Evolutionary conservation across 495 filamentous ascomycete genomes (phyloP).

Genomic region (Aspergillus heteromorphus): DNA sequence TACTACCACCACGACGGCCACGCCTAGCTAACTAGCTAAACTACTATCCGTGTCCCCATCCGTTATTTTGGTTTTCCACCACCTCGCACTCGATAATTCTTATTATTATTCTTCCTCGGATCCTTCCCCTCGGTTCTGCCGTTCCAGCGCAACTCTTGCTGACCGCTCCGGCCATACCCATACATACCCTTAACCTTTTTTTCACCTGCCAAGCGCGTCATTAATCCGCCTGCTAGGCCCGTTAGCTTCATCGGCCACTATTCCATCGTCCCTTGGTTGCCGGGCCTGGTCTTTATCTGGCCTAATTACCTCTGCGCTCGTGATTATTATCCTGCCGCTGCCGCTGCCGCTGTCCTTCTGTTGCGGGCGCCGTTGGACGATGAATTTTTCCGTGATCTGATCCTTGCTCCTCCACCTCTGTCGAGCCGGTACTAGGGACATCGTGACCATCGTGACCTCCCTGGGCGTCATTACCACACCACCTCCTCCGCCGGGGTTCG

Average conservation of each 20-base stretch:
- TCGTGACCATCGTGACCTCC: not conserved
- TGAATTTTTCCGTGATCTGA: not conserved
- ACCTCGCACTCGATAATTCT: not conserved
- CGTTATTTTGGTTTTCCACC: constrained; percentile 3
- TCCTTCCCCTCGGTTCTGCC: constrained; percentile 2
- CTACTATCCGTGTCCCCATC: not conserved
- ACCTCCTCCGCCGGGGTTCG: not conserved
- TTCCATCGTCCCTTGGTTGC: not conserved
- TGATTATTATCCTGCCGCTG: not conserved
- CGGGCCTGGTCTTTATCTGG: not conserved
- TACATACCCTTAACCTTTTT: constrained; percentile 1
- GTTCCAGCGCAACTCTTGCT: not conserved
- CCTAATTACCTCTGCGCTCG: not conserved
- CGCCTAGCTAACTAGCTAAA: not conserved
- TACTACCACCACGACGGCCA: not conserved
- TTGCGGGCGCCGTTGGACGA: not conserved
- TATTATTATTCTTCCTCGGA: not conserved
- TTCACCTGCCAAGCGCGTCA: not conserved
- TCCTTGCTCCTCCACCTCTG: constrained; percentile 1
- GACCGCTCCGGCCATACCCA: constrained; percentile 3
- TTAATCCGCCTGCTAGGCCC: not conserved
- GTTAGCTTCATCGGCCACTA: constrained; percentile 2
- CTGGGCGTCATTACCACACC: not conserved
- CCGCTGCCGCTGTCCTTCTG: not conserved
- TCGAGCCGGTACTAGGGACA: not conserved